These are phyloP conservation scores for Jatropha podagrica DNA, from an alignment of 441 rosid species.

Conservation along the genomic window DNA sequence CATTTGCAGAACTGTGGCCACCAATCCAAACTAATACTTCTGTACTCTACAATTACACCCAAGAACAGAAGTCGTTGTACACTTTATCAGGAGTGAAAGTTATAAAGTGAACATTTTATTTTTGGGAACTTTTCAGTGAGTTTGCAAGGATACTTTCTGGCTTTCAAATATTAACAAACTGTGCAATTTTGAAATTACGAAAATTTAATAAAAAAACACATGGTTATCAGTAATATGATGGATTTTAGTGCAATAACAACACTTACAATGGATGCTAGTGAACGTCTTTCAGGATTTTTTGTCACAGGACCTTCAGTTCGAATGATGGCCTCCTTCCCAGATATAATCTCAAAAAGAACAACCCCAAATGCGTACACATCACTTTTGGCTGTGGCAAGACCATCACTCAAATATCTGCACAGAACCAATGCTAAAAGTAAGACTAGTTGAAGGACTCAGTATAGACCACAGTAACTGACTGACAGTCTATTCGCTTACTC, in stretches of 20 bases:
- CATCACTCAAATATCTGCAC: constrained; percentile 84
- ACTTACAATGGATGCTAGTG: constrained; percentile 84
- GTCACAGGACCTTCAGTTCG: constrained; percentile 54
- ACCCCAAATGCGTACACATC: constrained; percentile 98
- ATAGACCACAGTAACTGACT: constrained; percentile 3
- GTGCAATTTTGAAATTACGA: neutral
- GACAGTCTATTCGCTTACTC: constrained; percentile 57
- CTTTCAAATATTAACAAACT: neutral
- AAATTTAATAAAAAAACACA: neutral
- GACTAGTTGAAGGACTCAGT: constrained; percentile 12
- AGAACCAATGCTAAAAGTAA: constrained; percentile 18
- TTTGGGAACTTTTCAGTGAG: neutral
- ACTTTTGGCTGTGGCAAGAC: constrained; percentile 86
- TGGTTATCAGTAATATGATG: neutral
- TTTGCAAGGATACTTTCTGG: neutral
- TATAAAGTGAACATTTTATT: neutral
- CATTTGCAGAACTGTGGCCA: neutral
- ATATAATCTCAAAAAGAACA: constrained; percentile 82
- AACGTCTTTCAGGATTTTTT: constrained; percentile 78
- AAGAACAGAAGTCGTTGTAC: neutral
- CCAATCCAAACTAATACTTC: neutral
- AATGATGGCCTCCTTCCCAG: constrained; percentile 88
- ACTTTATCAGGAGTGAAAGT: neutral
- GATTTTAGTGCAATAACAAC: constrained; percentile 11
- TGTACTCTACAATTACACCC: neutral